Evolutionary conservation across 495 filamentous ascomycete genomes (phyloP).

Genomic region (Trichoderma parareesei): DNA sequence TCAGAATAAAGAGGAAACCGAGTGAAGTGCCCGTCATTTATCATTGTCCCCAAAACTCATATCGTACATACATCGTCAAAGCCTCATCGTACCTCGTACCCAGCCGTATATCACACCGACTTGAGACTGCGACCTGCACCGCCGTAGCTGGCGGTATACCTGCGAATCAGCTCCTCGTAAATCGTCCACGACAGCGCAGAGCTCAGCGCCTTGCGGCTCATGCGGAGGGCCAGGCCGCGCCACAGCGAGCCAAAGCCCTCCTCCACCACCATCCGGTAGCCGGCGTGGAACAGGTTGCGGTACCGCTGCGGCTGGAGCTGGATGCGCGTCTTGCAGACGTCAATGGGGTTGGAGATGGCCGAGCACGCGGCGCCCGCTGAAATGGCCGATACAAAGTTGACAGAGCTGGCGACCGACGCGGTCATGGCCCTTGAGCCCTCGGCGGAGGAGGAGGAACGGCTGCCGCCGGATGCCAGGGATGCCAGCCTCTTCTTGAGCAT

Average conservation of each 20-base stretch:
- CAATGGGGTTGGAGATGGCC: slow-evolving; percentile 88
- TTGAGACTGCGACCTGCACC: slow-evolving; percentile 4
- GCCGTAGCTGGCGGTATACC: slow-evolving; percentile 33
- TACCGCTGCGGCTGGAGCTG: slow-evolving; percentile 84
- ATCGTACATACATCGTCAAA: too few relatives aligned
- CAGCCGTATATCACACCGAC: neutral
- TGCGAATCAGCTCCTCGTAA: slow-evolving; percentile 85
- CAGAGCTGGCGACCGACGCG: slow-evolving; percentile 48
- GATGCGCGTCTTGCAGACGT: slow-evolving; percentile 89
- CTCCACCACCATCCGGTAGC: slow-evolving; percentile 64
- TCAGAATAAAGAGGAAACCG: too few relatives aligned
- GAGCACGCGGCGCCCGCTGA: slow-evolving; percentile 76
- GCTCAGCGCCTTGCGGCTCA: slow-evolving; percentile 85
- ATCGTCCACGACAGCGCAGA: slow-evolving; percentile 91
- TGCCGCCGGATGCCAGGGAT: slow-evolving; percentile 19
- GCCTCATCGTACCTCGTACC: too few relatives aligned
- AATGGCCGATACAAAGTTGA: slow-evolving; percentile 79
- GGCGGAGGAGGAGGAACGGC: slow-evolving; percentile 9
- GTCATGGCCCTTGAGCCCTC: slow-evolving; percentile 19
- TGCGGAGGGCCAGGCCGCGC: slow-evolving; percentile 78
- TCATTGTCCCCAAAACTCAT: too few relatives aligned
- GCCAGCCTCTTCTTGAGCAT: slow-evolving; percentile 62
- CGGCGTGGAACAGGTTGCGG: slow-evolving; percentile 74
- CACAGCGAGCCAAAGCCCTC: slow-evolving; percentile 77
- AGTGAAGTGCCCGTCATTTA: too few relatives aligned